Percentiles rank a stretch among this genome's conserved stretches.
Evolutionary conservation across 352 stramenopile genomes (phyloP).

Genomic region (Pythium aphanidermatum): DNA sequence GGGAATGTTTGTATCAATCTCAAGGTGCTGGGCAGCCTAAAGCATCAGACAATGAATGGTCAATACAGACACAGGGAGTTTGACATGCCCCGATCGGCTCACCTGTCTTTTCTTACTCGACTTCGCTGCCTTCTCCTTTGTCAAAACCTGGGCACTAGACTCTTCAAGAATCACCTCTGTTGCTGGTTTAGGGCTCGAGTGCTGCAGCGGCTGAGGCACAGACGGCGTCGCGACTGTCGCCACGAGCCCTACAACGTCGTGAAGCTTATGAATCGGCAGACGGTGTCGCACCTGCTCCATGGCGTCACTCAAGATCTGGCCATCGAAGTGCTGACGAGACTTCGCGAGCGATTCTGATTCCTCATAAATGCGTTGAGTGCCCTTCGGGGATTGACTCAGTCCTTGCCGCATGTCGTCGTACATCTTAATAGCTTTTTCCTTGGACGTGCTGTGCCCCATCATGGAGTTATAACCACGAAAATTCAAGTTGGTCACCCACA

Average conservation of each 20-base stretch:
- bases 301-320: constrained; percentile 31
- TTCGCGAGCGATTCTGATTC: not conserved
- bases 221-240: not conserved
- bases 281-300: constrained; percentile 35
- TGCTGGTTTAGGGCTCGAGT: no score
- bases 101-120: constrained; percentile 17
- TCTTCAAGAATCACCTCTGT: no score
- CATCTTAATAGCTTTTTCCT: constrained; percentile 30
- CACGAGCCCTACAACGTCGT: constrained; percentile 20
- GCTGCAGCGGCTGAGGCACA: constrained; percentile 1
- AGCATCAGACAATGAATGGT: not conserved
- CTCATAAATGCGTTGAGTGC: constrained; percentile 25
- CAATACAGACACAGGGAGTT: no score
- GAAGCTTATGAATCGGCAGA: constrained; percentile 26
- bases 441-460: constrained; percentile 29
- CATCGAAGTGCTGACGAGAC: constrained; percentile 12
- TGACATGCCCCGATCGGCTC: no score
- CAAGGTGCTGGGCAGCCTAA: not conserved
- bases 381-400: constrained; percentile 19
- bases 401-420: constrained; percentile 37
- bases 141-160: no score
- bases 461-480: constrained; percentile 33
- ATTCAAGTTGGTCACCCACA: constrained; percentile 52
- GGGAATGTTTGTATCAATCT: constrained; percentile 6
- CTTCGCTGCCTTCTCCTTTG: constrained; percentile 12